phyloP scores from a whole-genome alignment of 2,329 filamentous ascomycete genomes.

The Hansfordia pulvinata region DNA sequence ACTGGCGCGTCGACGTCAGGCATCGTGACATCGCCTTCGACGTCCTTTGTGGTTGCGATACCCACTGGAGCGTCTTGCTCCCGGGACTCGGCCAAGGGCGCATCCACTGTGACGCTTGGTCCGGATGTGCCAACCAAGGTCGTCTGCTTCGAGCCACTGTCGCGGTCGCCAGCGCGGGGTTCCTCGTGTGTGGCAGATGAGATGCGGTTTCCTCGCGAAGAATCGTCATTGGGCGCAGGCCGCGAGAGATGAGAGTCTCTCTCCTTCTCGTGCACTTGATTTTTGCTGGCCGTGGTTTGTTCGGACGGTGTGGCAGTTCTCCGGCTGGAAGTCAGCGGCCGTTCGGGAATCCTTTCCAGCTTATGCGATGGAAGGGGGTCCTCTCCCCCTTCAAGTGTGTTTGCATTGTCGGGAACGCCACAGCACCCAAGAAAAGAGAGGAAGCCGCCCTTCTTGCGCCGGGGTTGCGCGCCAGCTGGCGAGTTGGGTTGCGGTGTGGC shows the following conservation, averaged over 20 bases:
- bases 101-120: conserved; percentile 27
- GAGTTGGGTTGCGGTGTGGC: conserved; percentile 37
- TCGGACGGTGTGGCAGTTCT: conserved; percentile 38
- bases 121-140: conserved; percentile 19
- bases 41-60: conserved; percentile 24
- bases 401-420: conserved; percentile 45
- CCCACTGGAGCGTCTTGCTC: conserved; percentile 21
- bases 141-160: conserved; percentile 32
- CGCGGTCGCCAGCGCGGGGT: conserved; percentile 26
- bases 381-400: conserved; percentile 36
- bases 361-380: conserved; percentile 40
- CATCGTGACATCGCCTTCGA: conserved; percentile 55
- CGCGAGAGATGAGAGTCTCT: too few species aligned
- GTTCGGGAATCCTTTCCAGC: conserved; percentile 40
- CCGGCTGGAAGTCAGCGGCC: conserved; percentile 40
- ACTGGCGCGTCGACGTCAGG: conserved; percentile 43
- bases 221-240: too few species aligned
- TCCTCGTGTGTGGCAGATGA: conserved; percentile 33
- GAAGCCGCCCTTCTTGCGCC: conserved; percentile 41
- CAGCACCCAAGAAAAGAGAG: conserved; percentile 55
- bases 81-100: conserved; percentile 18
- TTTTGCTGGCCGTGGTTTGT: conserved; percentile 26
- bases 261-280: conserved; percentile 36
- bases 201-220: conserved; percentile 28
- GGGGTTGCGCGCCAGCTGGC: conserved; percentile 28